phyloP scores from a whole-genome alignment of 208 protist species.

The Leishmania tropica region DNA sequence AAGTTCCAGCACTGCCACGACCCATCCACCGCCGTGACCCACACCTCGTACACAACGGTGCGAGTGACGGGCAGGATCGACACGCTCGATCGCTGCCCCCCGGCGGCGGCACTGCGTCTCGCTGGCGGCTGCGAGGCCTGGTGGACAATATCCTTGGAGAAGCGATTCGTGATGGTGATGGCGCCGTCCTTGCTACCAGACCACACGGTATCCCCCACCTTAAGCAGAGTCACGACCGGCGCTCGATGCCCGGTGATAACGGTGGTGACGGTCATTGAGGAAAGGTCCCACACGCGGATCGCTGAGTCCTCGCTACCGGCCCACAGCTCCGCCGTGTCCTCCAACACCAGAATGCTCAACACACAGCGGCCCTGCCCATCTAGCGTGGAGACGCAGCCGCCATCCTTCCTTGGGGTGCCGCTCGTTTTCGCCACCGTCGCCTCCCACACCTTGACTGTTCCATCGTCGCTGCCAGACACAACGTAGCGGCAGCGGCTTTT shows the following conservation, averaged over 20 bases:
- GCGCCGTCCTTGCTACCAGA: constrained; percentile 67
- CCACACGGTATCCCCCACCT: constrained; percentile 69
- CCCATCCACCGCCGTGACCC: constrained; percentile 42
- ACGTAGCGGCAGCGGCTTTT: constrained; percentile 41
- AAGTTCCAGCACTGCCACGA: constrained; percentile 57
- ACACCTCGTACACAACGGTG: constrained; percentile 48
- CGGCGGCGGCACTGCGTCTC: constrained; percentile 8
- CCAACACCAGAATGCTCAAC: constrained; percentile 37
- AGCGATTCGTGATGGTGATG: constrained; percentile 56
- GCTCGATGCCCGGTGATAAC: constrained; percentile 49
- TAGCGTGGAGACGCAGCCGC: constrained; percentile 57
- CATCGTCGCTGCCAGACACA: constrained; percentile 68
- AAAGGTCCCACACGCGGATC: constrained; percentile 66
- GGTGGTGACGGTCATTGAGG: constrained; percentile 36
- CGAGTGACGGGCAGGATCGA: constrained; percentile 42
- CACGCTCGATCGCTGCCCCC: constrained; percentile 28
- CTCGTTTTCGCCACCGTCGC: constrained; percentile 27
- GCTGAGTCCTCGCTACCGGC: constrained; percentile 55
- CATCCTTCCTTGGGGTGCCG: constrained; percentile 19
- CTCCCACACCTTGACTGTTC: constrained; percentile 63
- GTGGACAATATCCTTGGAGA: constrained; percentile 44
- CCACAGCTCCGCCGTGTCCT: constrained; percentile 65
- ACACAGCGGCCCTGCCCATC: constrained; percentile 40
- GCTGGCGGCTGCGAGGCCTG: constrained; percentile 39
- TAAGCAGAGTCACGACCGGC: constrained; percentile 50